Evolutionary conservation across 1,139 yeast species (phyloP), one percentile per base, ranked within the genome.

Genomic region (Hansenula anomala): DNA sequence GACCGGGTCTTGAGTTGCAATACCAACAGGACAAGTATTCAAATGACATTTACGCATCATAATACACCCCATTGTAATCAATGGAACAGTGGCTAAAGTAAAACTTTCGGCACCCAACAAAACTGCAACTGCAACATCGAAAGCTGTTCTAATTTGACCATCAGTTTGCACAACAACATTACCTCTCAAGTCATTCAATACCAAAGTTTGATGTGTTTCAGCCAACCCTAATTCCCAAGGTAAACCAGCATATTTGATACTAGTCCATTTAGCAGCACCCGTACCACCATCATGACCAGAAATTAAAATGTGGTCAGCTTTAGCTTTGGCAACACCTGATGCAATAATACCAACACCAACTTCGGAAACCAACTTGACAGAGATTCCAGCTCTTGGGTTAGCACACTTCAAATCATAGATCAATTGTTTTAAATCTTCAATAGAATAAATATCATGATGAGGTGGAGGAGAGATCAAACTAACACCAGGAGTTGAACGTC

Each of bases 281-380:
- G 98, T 92, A 73, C 98, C 98, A 78, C 98, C 98, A 64, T 90
- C 97, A 60, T 94, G 97, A 57, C 97, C 97, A 45, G 96, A 86
- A 52, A 92, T 87, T 59, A 90, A 74, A 55, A 92, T 85, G 62
- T 90, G 96, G 61, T 92, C 97, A 14, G 97, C 96, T 60, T 95
- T 95, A 23, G 98, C 97, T 68, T 92, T 92, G 47, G 97, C 97
- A 28, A 92, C 98, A 75, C 98, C 98, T 30, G 97, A 89, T 22
- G 97, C 97, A 61, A 92, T 94, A 57, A 92, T 89, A 72, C 98
- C 98, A 41, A 92, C 97, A 69, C 98, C 98, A 46, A 92, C 97
- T 66, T 92, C 97, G 28, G 96, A 86, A 22, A 92, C 98, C 54
- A 92, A 78, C 67, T 92, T 92, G 45, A 90, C 97, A 18, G 97